A percentile compares a stretch with the other conserved stretches of the same genome.
These are phyloP conservation scores for Penicillium ochrochloron DNA, from an alignment of 495 filamentous ascomycete genomes.

Conservation along the genomic window DNA sequence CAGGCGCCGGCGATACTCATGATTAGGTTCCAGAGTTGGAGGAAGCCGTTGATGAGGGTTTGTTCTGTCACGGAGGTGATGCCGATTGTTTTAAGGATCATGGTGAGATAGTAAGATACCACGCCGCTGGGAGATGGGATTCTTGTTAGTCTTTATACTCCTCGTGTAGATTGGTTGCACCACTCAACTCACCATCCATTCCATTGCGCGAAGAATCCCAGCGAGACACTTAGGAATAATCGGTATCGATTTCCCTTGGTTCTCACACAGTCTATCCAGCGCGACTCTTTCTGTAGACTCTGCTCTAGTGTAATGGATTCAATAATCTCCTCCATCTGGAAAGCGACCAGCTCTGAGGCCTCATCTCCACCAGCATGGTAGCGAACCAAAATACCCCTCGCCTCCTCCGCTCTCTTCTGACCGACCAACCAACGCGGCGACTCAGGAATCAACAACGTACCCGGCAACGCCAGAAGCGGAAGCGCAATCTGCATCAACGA, in stretches of 20 bases:
- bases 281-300: conserved; percentile 61
- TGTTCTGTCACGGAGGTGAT: conserved; percentile 50
- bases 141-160: neutral
- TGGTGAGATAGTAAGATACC: conserved; percentile 63
- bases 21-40: conserved; percentile 48
- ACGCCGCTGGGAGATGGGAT: conserved; percentile 52
- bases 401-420: conserved; percentile 40
- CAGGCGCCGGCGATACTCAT: conserved; percentile 57
- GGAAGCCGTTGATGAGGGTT: conserved; percentile 38
- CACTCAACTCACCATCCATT: conserved; percentile 40
- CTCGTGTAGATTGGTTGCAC: neutral
- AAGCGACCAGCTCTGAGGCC: conserved; percentile 23
- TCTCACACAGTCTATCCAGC: conserved; percentile 1
- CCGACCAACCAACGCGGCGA: conserved; percentile 52
- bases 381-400: conserved; percentile 34
- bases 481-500: conserved; percentile 57
- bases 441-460: conserved; percentile 47
- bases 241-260: conserved; percentile 71
- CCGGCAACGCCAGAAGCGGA: conserved; percentile 45
- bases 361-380: conserved; percentile 36
- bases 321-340: conserved; percentile 35
- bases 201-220: conserved; percentile 74
- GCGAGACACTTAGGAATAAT: conserved; percentile 57
- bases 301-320: conserved; percentile 20
- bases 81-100: conserved; percentile 60